Base-by-base conservation (phyloP, 2,329 filamentous ascomycete species). In the Exophiala sp. region DNA sequence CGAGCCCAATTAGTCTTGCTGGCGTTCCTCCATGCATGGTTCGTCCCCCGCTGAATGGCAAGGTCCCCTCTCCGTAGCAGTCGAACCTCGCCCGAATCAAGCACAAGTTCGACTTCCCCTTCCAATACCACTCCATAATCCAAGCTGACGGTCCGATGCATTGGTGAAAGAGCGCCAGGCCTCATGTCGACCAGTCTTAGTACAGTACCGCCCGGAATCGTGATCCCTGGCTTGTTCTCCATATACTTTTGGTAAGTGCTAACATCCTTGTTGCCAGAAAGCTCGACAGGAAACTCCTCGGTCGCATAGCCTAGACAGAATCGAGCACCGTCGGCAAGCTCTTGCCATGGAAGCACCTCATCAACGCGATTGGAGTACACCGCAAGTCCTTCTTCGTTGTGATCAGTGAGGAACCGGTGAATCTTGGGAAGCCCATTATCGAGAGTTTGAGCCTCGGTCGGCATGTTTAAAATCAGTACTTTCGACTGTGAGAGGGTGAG, bases 41-140 rank as follows among this genome's bases (percentile, higher is more conserved):
- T 67, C 8, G 68, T 69, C 1, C 72, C 78, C 35, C 80, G 68
- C 65, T 83, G 79, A 14, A 83, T 74, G 8, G 74, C 73, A 12
- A 81, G 65, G 60, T 83, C 80, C 2, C 80, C 80, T 5, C 71
- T 66, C 38, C 68, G 66, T 71, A 83, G 66, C 21, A 69, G 49
- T 40, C 70, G 68, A 45, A 65, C 70, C 52, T 76, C 77, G 1
- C 79, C 78, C 11, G 74, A 74, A 52, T 80, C 79, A 4, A 82
- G 65, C 2, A 75, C 50, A 63, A 81, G 69, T 55, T 79, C 76
- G 20, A 82, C 60, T 59, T 73, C 69, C 1, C 80, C 80, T 57
- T 82, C 78, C 5, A 82, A 58, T 1, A 82, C 71, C 44, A 81
- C 70, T 1, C 78, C 79, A 55, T 77, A 81, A 60, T 82, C 79